phyloP scores from a whole-genome alignment of 345 rosid species.

The Moricandia arvensis region DNA sequence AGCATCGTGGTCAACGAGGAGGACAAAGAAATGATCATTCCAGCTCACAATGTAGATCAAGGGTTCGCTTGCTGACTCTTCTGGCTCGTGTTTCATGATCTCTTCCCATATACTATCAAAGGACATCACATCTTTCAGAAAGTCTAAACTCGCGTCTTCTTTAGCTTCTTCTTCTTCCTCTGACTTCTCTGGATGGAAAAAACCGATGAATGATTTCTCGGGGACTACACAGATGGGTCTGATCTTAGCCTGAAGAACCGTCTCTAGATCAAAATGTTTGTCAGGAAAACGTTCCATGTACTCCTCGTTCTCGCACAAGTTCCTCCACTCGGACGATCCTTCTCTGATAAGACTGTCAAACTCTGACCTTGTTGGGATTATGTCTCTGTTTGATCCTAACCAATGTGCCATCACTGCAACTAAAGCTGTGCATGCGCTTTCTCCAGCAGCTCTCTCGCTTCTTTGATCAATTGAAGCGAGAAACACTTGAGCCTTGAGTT shows the following conservation, averaged over 20 bases:
- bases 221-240: slow-evolving; percentile 67
- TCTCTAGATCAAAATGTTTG: slow-evolving; percentile 93
- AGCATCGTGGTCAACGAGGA: slow-evolving; percentile 77
- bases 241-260: slow-evolving; percentile 83
- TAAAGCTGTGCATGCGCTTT: slow-evolving; percentile 93
- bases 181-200: slow-evolving; percentile 63
- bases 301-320: slow-evolving; percentile 70
- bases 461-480: slow-evolving; percentile 96
- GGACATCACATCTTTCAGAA: slow-evolving; percentile 86
- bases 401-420: slow-evolving; percentile 94
- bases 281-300: slow-evolving; percentile 79
- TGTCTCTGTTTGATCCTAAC: slow-evolving; percentile 71
- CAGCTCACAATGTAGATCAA: slow-evolving; percentile 89
- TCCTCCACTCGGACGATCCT: slow-evolving; percentile 96
- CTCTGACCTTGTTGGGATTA: slow-evolving; percentile 93
- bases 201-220: slow-evolving; percentile 82
- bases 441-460: slow-evolving; percentile 90
- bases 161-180: slow-evolving; percentile 51
- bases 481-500: slow-evolving; percentile 69
- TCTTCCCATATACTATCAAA: slow-evolving; percentile 97
- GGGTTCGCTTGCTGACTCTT: slow-evolving; percentile 43
- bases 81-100: slow-evolving; percentile 54
- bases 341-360: slow-evolving; percentile 87
- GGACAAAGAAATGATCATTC: slow-evolving; percentile 96
- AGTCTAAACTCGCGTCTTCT: slow-evolving; percentile 65